Percentiles rank a stretch among this genome's conserved stretches.
These are phyloP conservation scores for Hypoxylon sp. DNA, from an alignment of 2,329 filamentous ascomycete genomes.

Conservation along the genomic window DNA sequence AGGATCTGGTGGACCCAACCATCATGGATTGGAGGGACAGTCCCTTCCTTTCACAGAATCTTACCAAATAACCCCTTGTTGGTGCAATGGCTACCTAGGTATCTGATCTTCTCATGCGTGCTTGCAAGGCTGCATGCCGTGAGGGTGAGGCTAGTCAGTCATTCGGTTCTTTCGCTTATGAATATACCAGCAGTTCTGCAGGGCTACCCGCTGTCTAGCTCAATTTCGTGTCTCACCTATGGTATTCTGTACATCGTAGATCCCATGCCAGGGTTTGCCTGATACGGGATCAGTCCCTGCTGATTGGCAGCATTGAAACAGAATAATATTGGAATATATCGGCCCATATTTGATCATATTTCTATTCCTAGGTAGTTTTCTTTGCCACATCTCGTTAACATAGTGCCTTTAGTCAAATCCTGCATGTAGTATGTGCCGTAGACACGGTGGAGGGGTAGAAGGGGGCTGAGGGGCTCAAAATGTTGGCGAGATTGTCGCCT, in stretches of 20 bases:
- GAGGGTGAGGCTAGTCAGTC: constrained; percentile 12
- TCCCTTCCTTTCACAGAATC: constrained; percentile 15
- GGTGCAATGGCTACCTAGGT: constrained; percentile 15
- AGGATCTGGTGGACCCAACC: constrained; percentile 26
- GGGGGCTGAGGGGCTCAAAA: background rate
- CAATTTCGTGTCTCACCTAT: constrained; percentile 32
- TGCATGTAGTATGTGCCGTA: background rate
- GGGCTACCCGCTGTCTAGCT: constrained; percentile 9
- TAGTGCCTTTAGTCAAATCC: constrained; percentile 8
- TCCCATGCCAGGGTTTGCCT: constrained; percentile 24
- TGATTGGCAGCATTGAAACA: constrained; percentile 14
- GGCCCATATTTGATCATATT: constrained; percentile 11
- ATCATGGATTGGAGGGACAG: constrained; percentile 12
- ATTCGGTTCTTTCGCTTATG: background rate
- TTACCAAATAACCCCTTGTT: constrained; percentile 16
- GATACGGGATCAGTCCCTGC: constrained; percentile 1
- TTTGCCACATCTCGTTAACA: constrained; percentile 12
- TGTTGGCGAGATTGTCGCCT: background rate
- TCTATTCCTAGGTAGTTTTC: constrained; percentile 20
- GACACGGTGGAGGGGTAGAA: background rate
- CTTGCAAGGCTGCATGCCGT: constrained; percentile 9
- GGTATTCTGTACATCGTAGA: constrained; percentile 25
- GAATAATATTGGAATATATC: constrained; percentile 11
- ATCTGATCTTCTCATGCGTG: constrained; percentile 17
- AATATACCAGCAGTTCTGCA: background rate